A percentile compares a stretch with the other conserved stretches of the same genome.
Conservation (phyloP, 2,329 filamentous ascomycete genomes). For the Paradendryphiella salina region DNA sequence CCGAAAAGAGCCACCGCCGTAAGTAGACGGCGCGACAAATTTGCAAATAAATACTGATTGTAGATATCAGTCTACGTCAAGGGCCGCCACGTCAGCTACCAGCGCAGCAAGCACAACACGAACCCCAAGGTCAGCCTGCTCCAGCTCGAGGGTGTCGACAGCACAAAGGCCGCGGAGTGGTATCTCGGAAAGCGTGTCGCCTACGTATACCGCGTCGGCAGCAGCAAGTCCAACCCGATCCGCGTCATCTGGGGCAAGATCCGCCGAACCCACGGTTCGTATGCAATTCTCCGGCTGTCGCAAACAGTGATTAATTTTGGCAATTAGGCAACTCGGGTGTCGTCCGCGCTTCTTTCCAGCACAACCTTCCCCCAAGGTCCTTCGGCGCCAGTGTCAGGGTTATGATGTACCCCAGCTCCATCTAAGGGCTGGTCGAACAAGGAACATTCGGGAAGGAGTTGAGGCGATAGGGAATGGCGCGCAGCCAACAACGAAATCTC, state of each 20-base stretch:
- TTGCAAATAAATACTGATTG: background rate
- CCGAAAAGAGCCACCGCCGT: slow-evolving; percentile 18
- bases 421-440: slow-evolving; percentile 2
- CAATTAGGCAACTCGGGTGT: slow-evolving; percentile 85
- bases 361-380: slow-evolving; percentile 89
- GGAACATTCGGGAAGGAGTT: slow-evolving; percentile 8
- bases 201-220: slow-evolving; percentile 92
- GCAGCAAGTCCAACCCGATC: slow-evolving; percentile 63
- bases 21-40: slow-evolving; percentile 5
- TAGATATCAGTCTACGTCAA: slow-evolving; percentile 51
- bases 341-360: slow-evolving; percentile 91
- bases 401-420: slow-evolving; percentile 76
- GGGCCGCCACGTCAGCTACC: slow-evolving; percentile 96
- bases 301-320: slow-evolving; percentile 36
- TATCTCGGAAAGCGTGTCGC: slow-evolving; percentile 97
- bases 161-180: slow-evolving; percentile 87
- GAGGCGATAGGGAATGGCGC: slow-evolving; percentile 9
- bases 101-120: slow-evolving; percentile 70
- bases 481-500: slow-evolving; percentile 6
- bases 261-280: slow-evolving; percentile 76
- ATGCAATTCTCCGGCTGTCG: slow-evolving; percentile 39
- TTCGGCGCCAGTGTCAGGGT: slow-evolving; percentile 72
- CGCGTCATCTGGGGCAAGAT: slow-evolving; percentile 98
- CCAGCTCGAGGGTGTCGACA: slow-evolving; percentile 96
- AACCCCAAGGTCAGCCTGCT: slow-evolving; percentile 73